These are phyloP conservation scores for Macrophomina pseudophaseolina DNA, from an alignment of 2,329 filamentous ascomycete genomes.

Conservation along the genomic window DNA sequence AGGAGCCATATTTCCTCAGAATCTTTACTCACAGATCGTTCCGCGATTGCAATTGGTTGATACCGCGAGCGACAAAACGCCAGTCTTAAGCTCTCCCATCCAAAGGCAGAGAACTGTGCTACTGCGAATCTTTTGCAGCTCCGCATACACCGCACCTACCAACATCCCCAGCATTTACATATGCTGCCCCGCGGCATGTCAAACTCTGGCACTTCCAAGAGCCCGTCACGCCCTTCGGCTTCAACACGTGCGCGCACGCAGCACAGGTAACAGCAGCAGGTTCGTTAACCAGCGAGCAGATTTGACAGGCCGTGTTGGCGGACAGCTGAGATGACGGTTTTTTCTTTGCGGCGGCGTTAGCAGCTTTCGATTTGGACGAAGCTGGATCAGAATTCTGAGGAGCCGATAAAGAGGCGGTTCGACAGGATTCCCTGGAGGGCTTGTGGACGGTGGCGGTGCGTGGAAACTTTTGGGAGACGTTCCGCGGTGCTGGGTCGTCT, in stretches of 20 bases:
- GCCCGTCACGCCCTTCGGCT: conserved; percentile 56
- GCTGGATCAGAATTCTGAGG: background rate
- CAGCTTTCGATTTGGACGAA: background rate
- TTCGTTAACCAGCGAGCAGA: conserved; percentile 73
- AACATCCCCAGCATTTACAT: conserved; percentile 72
- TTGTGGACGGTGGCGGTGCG: background rate
- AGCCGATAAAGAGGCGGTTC: background rate
- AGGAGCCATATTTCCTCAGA: no score
- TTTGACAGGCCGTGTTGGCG: conserved; percentile 52
- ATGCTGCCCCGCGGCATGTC: conserved; percentile 61
- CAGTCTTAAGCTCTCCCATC: no score
- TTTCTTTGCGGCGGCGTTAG: background rate
- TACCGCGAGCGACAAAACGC: background rate
- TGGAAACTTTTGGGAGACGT: background rate
- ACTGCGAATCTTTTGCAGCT: conserved; percentile 29
- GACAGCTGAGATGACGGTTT: background rate
- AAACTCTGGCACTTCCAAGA: conserved; percentile 69
- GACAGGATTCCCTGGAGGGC: no score
- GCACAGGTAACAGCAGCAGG: conserved; percentile 62
- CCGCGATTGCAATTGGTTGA: background rate
- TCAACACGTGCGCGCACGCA: conserved; percentile 73
- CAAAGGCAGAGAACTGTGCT: background rate
- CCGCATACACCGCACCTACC: conserved; percentile 75
- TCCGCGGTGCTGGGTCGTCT: background rate
- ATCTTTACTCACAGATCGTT: no score